These are phyloP conservation scores for Boletus reticuloceps DNA, from an alignment of 768 basidiomycete species.

Conservation along the genomic window DNA sequence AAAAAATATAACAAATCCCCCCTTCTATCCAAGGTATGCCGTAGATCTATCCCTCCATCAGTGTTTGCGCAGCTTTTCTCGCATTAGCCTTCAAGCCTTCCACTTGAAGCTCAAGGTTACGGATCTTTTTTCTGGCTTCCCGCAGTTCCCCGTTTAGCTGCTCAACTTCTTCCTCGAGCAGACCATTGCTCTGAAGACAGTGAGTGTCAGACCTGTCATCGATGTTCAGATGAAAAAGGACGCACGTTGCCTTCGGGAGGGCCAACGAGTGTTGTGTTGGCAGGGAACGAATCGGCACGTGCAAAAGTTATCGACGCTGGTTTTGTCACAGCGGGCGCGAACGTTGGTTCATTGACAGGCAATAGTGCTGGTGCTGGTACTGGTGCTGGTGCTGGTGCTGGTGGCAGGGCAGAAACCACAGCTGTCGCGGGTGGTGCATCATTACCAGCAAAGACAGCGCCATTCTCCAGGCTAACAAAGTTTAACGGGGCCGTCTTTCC, in stretches of 20 bases:
- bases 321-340: constrained; percentile 31
- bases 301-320: constrained; percentile 23
- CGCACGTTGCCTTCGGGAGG: constrained; percentile 30
- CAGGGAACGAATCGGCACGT: constrained; percentile 15
- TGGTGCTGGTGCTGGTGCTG: constrained; percentile 14
- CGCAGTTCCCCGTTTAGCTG: constrained; percentile 64
- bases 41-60: constrained; percentile 34
- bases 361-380: constrained; percentile 20
- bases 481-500: constrained; percentile 81
- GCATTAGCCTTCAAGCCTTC: constrained; percentile 75
- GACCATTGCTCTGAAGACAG: constrained; percentile 14
- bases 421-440: constrained; percentile 24
- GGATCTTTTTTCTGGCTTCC: constrained; percentile 77
- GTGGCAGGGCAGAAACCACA: constrained; percentile 27
- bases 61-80: constrained; percentile 66
- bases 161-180: constrained; percentile 55
- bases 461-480: constrained; percentile 76
- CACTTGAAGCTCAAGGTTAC: constrained; percentile 80
- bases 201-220: background rate
- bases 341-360: constrained; percentile 32
- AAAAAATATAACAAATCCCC: background rate
- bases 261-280: background rate
- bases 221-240: constrained; percentile 4
- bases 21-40: constrained; percentile 1
- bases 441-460: constrained; percentile 40